These are phyloP conservation scores for Novymonas esmeraldas DNA, from an alignment of 208 protist genomes.

Conservation along the genomic window DNA sequence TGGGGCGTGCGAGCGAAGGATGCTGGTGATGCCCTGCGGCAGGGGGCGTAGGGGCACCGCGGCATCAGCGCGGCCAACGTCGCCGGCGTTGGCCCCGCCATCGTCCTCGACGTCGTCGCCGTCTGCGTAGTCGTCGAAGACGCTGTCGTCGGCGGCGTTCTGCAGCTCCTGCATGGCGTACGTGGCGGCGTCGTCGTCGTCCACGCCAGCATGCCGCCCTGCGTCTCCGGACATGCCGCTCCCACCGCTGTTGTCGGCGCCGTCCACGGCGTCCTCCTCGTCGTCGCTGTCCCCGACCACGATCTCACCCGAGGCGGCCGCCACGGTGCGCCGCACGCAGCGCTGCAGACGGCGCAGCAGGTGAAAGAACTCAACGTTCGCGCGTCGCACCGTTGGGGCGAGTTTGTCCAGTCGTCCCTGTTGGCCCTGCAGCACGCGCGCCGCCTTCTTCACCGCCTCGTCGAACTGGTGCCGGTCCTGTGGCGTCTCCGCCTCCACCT, in stretches of 20 bases:
- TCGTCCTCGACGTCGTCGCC: slow-evolving; percentile 18
- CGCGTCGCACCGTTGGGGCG: slow-evolving; percentile 45
- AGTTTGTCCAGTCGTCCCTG: slow-evolving; percentile 64
- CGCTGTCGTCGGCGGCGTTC: slow-evolving; percentile 69
- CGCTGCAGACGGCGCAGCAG: slow-evolving; percentile 67
- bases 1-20: slow-evolving; percentile 11
- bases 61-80: not conserved
- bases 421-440: slow-evolving; percentile 57
- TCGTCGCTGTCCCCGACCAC: slow-evolving; percentile 24
- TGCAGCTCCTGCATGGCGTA: slow-evolving; percentile 61
- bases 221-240: not conserved
- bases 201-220: not conserved
- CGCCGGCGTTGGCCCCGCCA: slow-evolving; percentile 5
- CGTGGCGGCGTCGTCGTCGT: not conserved
- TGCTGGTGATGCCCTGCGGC: slow-evolving; percentile 26
- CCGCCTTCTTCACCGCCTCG: slow-evolving; percentile 66
- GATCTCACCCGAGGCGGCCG: slow-evolving; percentile 52
- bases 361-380: slow-evolving; percentile 74
- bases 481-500: slow-evolving; percentile 73
- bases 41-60: slow-evolving; percentile 18
- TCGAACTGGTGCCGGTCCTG: slow-evolving; percentile 76
- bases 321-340: slow-evolving; percentile 48
- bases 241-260: not conserved
- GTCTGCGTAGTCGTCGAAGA: slow-evolving; percentile 65
- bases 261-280: slow-evolving; percentile 18